phyloP scores from a whole-genome alignment of 192 early-diverging fungal species.

The Coemansia pectinata region DNA sequence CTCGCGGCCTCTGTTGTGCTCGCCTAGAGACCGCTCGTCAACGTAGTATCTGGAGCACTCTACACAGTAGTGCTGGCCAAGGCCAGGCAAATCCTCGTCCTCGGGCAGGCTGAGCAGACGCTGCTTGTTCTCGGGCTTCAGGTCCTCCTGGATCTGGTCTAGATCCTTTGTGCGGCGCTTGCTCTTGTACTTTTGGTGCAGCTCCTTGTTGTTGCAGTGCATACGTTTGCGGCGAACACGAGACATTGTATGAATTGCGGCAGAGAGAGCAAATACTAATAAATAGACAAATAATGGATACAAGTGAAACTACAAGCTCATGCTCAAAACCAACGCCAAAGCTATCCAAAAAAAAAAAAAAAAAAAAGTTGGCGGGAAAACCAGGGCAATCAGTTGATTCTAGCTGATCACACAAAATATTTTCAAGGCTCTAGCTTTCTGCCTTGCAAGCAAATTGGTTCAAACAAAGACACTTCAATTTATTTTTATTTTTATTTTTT shows the following conservation, averaged over 20 bases:
- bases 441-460: not conserved
- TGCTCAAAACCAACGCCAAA: not conserved
- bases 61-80: slow-evolving; percentile 90
- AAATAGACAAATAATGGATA: not conserved
- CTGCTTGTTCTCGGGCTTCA: slow-evolving; percentile 68
- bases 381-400: slow-evolving; percentile 2
- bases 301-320: not conserved
- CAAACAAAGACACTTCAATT: not conserved
- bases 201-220: slow-evolving; percentile 64
- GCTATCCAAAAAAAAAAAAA: slow-evolving; percentile 6
- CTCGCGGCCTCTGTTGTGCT: slow-evolving; percentile 76
- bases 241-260: slow-evolving; percentile 22
- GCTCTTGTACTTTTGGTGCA: slow-evolving; percentile 79
- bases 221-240: slow-evolving; percentile 52
- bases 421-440: not conserved
- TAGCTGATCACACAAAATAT: slow-evolving; percentile 1
- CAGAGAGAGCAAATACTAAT: not conserved
- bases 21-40: slow-evolving; percentile 57
- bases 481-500: not conserved
- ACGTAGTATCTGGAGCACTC: slow-evolving; percentile 78
- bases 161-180: slow-evolving; percentile 88
- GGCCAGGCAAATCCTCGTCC: slow-evolving; percentile 87
- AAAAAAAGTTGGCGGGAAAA: not conserved
- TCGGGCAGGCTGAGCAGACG: slow-evolving; percentile 63
- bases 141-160: slow-evolving; percentile 93